These are phyloP conservation scores for Magnaporthiopsis incrustans DNA, from an alignment of 2,329 filamentous ascomycete species.

Conservation along the genomic window DNA sequence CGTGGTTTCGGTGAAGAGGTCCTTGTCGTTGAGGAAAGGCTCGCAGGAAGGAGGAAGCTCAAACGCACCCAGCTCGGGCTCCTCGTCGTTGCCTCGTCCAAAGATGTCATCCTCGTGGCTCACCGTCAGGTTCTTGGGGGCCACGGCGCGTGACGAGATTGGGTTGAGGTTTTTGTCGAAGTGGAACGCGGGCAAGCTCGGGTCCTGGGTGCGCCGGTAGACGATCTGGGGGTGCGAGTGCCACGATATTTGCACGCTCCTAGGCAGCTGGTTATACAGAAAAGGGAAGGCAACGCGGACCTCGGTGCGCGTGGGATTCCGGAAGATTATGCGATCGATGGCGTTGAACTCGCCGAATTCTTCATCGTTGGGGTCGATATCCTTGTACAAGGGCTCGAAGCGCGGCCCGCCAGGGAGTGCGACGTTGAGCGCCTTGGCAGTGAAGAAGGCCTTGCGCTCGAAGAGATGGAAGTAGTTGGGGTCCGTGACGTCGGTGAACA, in stretches of 20 bases:
- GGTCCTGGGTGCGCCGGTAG: slow-evolving; percentile 80
- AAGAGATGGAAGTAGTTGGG: slow-evolving; percentile 98
- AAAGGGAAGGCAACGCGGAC: slow-evolving; percentile 92
- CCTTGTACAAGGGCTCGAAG: slow-evolving; percentile 96
- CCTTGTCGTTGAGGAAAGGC: slow-evolving; percentile 84
- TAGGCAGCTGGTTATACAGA: slow-evolving; percentile 90
- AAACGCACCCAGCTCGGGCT: slow-evolving; percentile 74
- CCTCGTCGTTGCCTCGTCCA: slow-evolving; percentile 66
- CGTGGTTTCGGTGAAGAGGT: slow-evolving; percentile 82
- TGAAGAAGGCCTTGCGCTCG: slow-evolving; percentile 88
- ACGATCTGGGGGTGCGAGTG: slow-evolving; percentile 91
- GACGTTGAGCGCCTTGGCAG: slow-evolving; percentile 93
- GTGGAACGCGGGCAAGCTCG: slow-evolving; percentile 88
- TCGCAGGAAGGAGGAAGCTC: slow-evolving; percentile 71
- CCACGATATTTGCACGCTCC: slow-evolving; percentile 89
- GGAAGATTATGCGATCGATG: slow-evolving; percentile 98
- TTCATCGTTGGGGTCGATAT: slow-evolving; percentile 96
- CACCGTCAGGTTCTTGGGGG: slow-evolving; percentile 85
- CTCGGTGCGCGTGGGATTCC: slow-evolving; percentile 87
- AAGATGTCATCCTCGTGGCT: slow-evolving; percentile 94
- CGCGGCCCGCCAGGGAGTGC: slow-evolving; percentile 94
- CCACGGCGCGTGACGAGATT: slow-evolving; percentile 89
- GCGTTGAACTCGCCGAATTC: slow-evolving; percentile 99
- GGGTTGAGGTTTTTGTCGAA: slow-evolving; percentile 98
- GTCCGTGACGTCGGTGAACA: slow-evolving; percentile 87